Percentiles rank a stretch among this genome's conserved stretches.
Evolutionary conservation across 2,329 filamentous ascomycete species (phyloP).

Genomic region (Ceratocystis papillata): DNA sequence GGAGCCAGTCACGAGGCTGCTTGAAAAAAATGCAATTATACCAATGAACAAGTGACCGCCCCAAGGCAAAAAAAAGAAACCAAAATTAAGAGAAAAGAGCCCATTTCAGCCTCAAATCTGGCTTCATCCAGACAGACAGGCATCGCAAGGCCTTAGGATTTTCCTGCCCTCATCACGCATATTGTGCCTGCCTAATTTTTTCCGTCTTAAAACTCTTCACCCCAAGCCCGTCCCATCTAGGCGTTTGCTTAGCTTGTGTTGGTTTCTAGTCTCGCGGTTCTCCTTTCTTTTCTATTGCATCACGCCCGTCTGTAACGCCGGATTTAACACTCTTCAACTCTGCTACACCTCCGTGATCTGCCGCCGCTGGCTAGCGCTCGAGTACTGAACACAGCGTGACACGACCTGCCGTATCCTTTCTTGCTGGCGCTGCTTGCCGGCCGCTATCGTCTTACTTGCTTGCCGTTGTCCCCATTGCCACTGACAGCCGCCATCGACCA

Average conservation of each 20-base stretch:
- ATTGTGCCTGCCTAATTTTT: background rate
- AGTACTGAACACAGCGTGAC: no score
- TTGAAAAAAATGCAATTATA: background rate
- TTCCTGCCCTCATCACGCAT: background rate
- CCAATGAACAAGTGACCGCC: background rate
- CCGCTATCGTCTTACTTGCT: no score
- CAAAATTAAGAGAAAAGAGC: background rate
- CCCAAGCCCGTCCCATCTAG: background rate
- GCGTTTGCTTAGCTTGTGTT: no score
- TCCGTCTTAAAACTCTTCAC: background rate
- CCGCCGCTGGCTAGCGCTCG: no score
- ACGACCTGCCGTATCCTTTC: no score
- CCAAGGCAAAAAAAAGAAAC: background rate
- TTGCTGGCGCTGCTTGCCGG: no score
- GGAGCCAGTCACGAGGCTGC: background rate
- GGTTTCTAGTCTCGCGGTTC: no score
- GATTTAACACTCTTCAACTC: no score
- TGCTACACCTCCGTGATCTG: no score
- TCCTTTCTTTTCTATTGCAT: background rate
- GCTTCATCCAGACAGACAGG: background rate
- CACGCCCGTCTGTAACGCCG: background rate
- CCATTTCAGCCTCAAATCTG: background rate
- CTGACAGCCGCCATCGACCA: no score
- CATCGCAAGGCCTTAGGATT: background rate
- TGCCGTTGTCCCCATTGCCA: no score